Evolutionary conservation across 2,329 filamentous ascomycete species (phyloP).

Genomic region (Nectriaceae sp.): DNA sequence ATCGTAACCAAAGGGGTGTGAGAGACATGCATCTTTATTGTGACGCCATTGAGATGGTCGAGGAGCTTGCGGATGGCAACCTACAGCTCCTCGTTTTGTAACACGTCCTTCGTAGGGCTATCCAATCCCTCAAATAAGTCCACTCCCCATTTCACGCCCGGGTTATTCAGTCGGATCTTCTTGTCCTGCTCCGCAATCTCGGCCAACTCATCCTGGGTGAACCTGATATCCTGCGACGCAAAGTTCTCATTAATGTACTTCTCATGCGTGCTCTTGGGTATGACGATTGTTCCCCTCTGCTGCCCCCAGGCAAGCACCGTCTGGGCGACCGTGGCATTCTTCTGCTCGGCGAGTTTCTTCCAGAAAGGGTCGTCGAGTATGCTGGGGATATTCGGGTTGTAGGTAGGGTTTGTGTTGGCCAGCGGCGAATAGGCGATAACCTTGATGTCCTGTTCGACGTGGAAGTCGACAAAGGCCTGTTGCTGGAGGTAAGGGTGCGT

Average conservation of each 20-base stretch:
- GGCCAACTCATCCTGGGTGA: slow-evolving; percentile 32
- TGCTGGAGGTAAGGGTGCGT: slow-evolving; percentile 61
- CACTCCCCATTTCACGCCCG: slow-evolving; percentile 40
- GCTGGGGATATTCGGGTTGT: slow-evolving; percentile 19
- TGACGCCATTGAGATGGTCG: too few relatives aligned
- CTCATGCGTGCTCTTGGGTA: slow-evolving; percentile 20
- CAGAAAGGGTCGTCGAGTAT: slow-evolving; percentile 22
- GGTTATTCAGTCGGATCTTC: slow-evolving; percentile 40
- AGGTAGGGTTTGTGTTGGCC: slow-evolving; percentile 23
- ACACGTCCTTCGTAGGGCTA: slow-evolving; percentile 30
- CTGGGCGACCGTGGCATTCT: slow-evolving; percentile 24
- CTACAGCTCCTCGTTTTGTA: slow-evolving; percentile 16
- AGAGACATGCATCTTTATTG: too few relatives aligned
- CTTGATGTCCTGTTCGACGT: slow-evolving; percentile 29
- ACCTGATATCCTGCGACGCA: slow-evolving; percentile 15
- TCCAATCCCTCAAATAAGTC: slow-evolving; percentile 42
- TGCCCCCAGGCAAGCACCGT: slow-evolving; percentile 24
- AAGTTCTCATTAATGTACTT: slow-evolving; percentile 23
- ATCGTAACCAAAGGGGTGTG: too few relatives aligned
- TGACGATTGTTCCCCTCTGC: slow-evolving; percentile 20
- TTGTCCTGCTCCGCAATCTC: slow-evolving; percentile 29
- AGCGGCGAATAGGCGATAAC: slow-evolving; percentile 25
- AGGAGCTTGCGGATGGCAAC: too few relatives aligned
- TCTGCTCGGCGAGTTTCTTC: slow-evolving; percentile 13
- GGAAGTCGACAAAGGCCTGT: slow-evolving; percentile 28